phyloP scores from a whole-genome alignment of 2,329 filamentous ascomycete species.

The Metarhizium album region DNA sequence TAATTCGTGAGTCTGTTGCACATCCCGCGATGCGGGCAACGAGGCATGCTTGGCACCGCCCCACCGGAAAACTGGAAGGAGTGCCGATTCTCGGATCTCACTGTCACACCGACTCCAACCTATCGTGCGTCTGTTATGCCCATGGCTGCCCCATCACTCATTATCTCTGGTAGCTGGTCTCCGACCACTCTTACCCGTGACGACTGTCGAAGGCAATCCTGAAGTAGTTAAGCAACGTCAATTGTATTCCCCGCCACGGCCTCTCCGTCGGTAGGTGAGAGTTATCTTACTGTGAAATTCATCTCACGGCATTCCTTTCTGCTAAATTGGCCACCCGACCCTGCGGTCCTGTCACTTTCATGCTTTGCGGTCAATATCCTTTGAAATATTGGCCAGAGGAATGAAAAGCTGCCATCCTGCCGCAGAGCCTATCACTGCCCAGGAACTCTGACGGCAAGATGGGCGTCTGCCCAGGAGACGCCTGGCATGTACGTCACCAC shows the following conservation, averaged over 20 bases:
- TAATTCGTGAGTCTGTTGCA: too few species aligned
- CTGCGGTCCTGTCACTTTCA: constrained; percentile 5
- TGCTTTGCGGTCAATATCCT: constrained; percentile 17
- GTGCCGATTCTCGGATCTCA: too few species aligned
- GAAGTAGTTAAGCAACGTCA: neutral
- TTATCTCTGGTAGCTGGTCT: too few species aligned
- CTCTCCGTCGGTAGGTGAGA: neutral
- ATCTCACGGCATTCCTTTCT: neutral
- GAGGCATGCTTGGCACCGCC: too few species aligned
- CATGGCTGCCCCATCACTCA: too few species aligned
- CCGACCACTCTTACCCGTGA: neutral
- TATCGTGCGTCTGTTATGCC: neutral
- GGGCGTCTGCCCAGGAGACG: too few species aligned
- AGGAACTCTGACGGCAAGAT: neutral
- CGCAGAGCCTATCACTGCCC: constrained; percentile 9
- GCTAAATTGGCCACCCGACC: neutral
- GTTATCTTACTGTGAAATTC: neutral
- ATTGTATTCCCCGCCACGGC: neutral
- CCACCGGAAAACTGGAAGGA: too few species aligned
- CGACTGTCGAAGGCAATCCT: neutral
- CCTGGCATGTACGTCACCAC: neutral
- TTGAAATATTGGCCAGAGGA: constrained; percentile 20
- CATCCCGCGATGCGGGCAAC: too few species aligned
- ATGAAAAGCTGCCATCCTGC: constrained; percentile 17
- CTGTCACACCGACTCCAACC: neutral